Evolutionary conservation across 768 basidiomycete species (phyloP), one percentile per base, ranked within the genome.

Genomic region (Hygrocybe punicea): DNA sequence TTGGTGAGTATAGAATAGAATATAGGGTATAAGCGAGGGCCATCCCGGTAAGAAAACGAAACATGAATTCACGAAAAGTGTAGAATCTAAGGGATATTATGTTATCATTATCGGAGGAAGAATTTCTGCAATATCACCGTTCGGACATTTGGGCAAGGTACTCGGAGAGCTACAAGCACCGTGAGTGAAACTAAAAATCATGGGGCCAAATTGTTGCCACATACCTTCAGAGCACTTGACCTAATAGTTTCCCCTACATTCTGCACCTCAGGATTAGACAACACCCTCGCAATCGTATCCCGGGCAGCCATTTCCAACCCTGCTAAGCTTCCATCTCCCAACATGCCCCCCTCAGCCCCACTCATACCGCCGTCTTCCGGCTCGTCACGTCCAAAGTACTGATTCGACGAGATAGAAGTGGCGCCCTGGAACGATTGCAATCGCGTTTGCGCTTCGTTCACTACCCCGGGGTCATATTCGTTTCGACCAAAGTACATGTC

Each of bases 401-500:
- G 90, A 68, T 84, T 95, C 14, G 93, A 96, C 1, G 93, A 96
- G 66, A 98, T 98, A 33, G 92, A 85, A 0, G 88, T 90, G 13
- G 95, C 92, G 10, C 96, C 96, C 65, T 86, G 84, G 84, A 99
- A 99, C 39, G 82, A 76, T 63, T 87, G 83, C 40, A 98, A 76
- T 2, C 96, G 85, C 10, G 80, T 73, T 66, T 92, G 89, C 5
- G 94, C 94, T 73, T 98, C 93, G 46, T 78, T 73, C 40, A 81
- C 65, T 3, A 84, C 78, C 36, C 70, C 65, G 2, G 91, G 84
- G 67, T 98, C 95, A 73, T 97, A 98, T 19, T 85, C 71, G 49
- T 89, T 89, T 40, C 96, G 83, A 21, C 87, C 93, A 69, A 98
- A 98, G 78, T 88, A 98, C 91, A 94, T 93, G 67, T 98, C 97